Base-by-base conservation (phyloP, 163 green algal genomes). In the Picocystis sp. region DNA sequence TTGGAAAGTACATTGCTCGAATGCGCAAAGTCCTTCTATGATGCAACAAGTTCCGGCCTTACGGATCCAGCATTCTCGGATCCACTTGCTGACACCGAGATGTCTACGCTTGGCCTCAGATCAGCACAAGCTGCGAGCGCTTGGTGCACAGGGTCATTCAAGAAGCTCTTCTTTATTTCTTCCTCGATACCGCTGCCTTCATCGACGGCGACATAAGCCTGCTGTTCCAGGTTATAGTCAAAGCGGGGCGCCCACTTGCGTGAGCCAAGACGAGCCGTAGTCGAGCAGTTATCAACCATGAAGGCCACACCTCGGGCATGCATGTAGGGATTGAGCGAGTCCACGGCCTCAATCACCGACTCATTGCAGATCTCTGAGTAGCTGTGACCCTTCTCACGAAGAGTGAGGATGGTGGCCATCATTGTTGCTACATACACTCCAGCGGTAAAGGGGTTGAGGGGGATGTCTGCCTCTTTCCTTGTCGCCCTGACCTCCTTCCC, bases 211-310 rank as follows among this genome's bases (percentile, higher is more conserved):
- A 57, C 55, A 53, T 69, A 77, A 34, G 65, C 64, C 15, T 70
- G 57, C 51, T 67, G 48, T 51, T 74, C 71, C 33, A 95, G 81
- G 75, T 94, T 96, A 78, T 97, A 89, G 61, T 97, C 94, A 33
- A 73, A 72, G 51, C 89, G 77, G 10, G 89, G 89, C 0, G 86
- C 89, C 90, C 90, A 98, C 78, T 98, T 98, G 56, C 90, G 72
- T 42, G 69, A 81, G 53, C 90, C 90, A 38, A 98, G 78, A 62
- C 90, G 82, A 8, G 90, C 90, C 34, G 90, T 98, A 78, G 94
- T 95, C n/a, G 82, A 94, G 87, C 90, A 98, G 82, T 98, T 98
- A 73, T 98, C 90, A 6, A 98, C 84, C 90, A 98, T 98, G 80
- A 97, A 98, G n/a, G 89, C 88, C 1, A 98, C 88, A 50, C 90